Conservation (phyloP, 805 yeast genomes). For the Candida wancherniae region DNA sequence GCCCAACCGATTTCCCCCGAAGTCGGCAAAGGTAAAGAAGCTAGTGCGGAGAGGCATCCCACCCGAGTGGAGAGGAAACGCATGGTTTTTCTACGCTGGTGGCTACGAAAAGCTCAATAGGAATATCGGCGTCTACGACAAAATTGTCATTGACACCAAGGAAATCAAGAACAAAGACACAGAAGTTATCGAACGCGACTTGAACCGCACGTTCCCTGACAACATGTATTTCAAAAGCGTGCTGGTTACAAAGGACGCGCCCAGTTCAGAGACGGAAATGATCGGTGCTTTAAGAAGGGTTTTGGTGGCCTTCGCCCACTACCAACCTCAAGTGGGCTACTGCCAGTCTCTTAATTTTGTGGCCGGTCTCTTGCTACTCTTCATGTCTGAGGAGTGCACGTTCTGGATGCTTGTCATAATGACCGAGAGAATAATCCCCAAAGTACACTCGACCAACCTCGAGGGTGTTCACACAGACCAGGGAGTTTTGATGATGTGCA, state of each 20-base stretch:
- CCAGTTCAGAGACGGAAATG: constrained; percentile 62
- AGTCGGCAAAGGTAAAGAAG: constrained; percentile 71
- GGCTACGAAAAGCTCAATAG: constrained; percentile 71
- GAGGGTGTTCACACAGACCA: constrained; percentile 96
- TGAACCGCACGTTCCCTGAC: constrained; percentile 93
- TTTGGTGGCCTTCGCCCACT: constrained; percentile 74
- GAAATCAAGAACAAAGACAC: constrained; percentile 64
- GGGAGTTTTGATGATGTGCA: constrained; percentile 85
- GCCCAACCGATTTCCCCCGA: constrained; percentile 71
- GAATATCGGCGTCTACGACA: constrained; percentile 70
- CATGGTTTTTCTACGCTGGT: constrained; percentile 93
- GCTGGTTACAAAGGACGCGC: too few relatives aligned
- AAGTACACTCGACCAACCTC: constrained; percentile 81
- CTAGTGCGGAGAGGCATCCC: constrained; percentile 91
- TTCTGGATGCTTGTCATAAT: constrained; percentile 96
- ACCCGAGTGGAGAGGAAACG: constrained; percentile 94
- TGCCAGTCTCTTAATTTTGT: constrained; percentile 93
- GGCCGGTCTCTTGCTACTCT: constrained; percentile 78
- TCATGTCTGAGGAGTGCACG: constrained; percentile 83
- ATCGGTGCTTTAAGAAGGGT: constrained; percentile 75
- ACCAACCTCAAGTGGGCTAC: constrained; percentile 88
- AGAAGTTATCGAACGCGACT: constrained; percentile 90
- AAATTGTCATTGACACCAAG: constrained; percentile 55
- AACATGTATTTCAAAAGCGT: constrained; percentile 64
- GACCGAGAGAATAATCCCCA: constrained; percentile 81